Conservation (phyloP, 176 grass and related monocot species). For the Oryza punctata region DNA sequence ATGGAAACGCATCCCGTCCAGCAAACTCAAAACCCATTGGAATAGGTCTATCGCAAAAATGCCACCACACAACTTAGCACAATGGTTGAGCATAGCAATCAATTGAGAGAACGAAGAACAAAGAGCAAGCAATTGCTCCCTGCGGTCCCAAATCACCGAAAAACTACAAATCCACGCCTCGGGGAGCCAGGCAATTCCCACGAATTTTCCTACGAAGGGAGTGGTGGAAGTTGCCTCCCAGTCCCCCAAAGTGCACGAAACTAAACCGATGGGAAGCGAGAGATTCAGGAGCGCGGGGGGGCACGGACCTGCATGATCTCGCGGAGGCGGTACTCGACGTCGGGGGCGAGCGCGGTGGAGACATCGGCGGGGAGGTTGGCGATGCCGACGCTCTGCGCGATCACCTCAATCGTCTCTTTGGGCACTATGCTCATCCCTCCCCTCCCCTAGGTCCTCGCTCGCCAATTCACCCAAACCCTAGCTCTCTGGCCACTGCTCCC, state of each 20-base stretch:
- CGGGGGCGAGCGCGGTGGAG: conserved; percentile 64
- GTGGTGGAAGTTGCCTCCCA: not conserved
- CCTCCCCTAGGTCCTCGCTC: conserved; percentile 9
- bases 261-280: not conserved
- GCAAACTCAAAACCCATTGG: no score
- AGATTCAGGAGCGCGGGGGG: no score
- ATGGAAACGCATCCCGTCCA: not conserved
- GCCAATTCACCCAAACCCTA: conserved; percentile 28
- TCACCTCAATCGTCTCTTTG: conserved; percentile 93
- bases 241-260: not conserved
- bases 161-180: not conserved
- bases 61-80: not conserved
- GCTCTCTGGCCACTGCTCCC: conserved; percentile 1
- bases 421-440: conserved; percentile 78
- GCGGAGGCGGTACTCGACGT: conserved; percentile 94
- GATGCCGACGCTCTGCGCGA: conserved; percentile 88
- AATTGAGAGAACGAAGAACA: not conserved
- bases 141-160: not conserved
- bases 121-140: not conserved
- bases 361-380: conserved; percentile 73
- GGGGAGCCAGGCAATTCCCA: not conserved
- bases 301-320: conserved; percentile 86
- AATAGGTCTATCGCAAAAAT: no score
- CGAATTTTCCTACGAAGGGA: not conserved
- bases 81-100: not conserved